phyloP scores from a whole-genome alignment of 805 yeast genomes.

The Teunomyces barrocoloradensis region DNA sequence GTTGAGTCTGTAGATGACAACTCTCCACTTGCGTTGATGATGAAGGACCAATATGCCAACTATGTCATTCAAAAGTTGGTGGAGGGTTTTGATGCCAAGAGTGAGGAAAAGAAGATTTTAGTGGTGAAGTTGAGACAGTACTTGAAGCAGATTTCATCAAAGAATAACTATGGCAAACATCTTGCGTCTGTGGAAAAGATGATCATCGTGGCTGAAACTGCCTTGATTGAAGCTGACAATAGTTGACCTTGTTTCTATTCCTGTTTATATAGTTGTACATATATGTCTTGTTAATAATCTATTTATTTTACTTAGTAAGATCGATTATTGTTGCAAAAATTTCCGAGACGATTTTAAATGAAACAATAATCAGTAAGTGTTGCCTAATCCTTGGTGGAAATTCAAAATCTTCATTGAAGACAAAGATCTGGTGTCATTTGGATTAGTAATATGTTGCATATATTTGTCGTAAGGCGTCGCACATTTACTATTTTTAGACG shows the following conservation, averaged over 20 bases:
- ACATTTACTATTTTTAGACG: no score
- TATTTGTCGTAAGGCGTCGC: no score
- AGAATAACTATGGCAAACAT: conserved; percentile 74
- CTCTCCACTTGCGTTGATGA: conserved; percentile 81
- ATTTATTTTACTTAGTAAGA: neutral
- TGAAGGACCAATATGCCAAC: conserved; percentile 97
- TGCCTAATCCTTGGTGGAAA: no score
- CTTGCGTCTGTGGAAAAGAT: conserved; percentile 78
- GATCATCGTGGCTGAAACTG: conserved; percentile 54
- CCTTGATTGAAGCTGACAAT: conserved; percentile 39
- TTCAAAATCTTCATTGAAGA: no score
- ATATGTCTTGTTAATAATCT: conserved; percentile 5
- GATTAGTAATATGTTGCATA: no score
- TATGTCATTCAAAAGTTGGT: conserved; percentile 95
- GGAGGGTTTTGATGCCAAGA: conserved; percentile 63
- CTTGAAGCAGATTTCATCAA: conserved; percentile 63
- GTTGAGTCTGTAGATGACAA: conserved; percentile 55
- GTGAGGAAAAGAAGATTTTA: conserved; percentile 64
- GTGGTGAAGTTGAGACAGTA: conserved; percentile 78
- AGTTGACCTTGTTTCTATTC: conserved; percentile 3
- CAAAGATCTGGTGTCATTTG: no score
- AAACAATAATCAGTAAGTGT: no score
- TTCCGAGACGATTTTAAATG: no score
- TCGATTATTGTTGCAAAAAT: no score
- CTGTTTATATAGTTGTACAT: conserved; percentile 3